A percentile compares a stretch with the other conserved stretches of the same genome.
Evolutionary conservation across 2,329 filamentous ascomycete species (phyloP).

Genomic region (Colletotrichum abscissum): DNA sequence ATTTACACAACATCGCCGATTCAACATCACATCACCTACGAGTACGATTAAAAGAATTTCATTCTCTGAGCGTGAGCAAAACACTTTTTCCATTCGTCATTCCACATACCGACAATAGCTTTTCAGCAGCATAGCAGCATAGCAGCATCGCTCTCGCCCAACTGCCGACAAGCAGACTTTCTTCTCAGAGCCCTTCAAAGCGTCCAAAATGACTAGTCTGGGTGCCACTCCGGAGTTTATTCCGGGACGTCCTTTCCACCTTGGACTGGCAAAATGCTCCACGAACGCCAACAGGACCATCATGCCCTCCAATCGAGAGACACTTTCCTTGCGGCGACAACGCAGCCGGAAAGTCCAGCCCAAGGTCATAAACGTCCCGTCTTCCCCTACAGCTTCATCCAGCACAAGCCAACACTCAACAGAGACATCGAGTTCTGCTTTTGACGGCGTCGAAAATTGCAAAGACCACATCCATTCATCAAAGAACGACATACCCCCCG

Average conservation of each 20-base stretch:
- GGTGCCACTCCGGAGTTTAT: background rate
- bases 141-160: background rate
- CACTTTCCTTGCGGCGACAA: background rate
- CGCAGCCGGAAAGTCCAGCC: background rate
- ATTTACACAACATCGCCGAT: background rate
- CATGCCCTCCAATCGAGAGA: background rate
- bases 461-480: background rate
- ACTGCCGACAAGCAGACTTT: background rate
- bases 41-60: background rate
- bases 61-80: background rate
- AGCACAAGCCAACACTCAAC: background rate
- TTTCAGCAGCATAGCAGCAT: background rate
- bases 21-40: background rate
- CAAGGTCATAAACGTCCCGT: background rate
- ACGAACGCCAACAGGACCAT: background rate
- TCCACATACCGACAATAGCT: background rate
- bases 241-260: constrained; percentile 5
- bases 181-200: background rate
- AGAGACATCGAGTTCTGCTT: background rate
- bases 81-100: background rate
- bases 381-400: background rate
- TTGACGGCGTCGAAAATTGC: background rate
- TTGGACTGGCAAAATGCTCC: background rate
- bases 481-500: background rate
- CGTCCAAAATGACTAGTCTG: background rate